A percentile compares a stretch with the other conserved stretches of the same genome.
phyloP scores from a whole-genome alignment of 345 rosid species.

The Ceriops zippeliana region DNA sequence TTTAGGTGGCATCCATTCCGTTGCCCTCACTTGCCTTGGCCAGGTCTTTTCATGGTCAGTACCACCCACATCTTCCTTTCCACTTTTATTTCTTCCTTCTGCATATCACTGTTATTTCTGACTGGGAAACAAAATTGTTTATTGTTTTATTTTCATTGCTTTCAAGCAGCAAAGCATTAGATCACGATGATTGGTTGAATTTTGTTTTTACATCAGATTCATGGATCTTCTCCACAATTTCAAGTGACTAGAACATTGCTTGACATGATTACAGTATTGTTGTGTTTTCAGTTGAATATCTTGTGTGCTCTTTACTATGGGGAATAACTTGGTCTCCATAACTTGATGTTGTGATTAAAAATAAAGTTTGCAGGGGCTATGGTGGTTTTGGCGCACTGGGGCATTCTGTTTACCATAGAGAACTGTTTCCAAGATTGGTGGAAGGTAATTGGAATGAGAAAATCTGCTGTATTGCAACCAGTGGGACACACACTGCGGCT shows the following conservation, averaged over 20 bases:
- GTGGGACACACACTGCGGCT: conserved; percentile 86
- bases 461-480: conserved; percentile 62
- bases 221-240: neutral
- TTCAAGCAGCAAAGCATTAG: neutral
- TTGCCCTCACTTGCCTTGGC: conserved; percentile 66
- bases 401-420: conserved; percentile 80
- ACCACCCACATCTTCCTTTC: neutral
- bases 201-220: no score
- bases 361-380: conserved; percentile 83
- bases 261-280: neutral
- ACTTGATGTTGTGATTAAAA: conserved; percentile 25
- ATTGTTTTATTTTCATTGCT: neutral
- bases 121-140: neutral
- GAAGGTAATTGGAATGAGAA: conserved; percentile 58
- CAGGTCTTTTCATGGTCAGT: conserved; percentile 77
- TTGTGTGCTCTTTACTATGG: neutral
- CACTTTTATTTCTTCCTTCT: conserved; percentile 1
- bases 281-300: neutral
- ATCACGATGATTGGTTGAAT: neutral
- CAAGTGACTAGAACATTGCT: neutral
- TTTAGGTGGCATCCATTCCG: conserved; percentile 86
- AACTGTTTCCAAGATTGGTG: conserved; percentile 75
- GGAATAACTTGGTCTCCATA: neutral
- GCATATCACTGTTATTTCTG: neutral
- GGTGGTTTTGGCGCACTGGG: conserved; percentile 98